Percentiles rank a stretch among this genome's conserved stretches.
phyloP scores from a whole-genome alignment of 345 rosid species.

The Sonneratia caseolaris region DNA sequence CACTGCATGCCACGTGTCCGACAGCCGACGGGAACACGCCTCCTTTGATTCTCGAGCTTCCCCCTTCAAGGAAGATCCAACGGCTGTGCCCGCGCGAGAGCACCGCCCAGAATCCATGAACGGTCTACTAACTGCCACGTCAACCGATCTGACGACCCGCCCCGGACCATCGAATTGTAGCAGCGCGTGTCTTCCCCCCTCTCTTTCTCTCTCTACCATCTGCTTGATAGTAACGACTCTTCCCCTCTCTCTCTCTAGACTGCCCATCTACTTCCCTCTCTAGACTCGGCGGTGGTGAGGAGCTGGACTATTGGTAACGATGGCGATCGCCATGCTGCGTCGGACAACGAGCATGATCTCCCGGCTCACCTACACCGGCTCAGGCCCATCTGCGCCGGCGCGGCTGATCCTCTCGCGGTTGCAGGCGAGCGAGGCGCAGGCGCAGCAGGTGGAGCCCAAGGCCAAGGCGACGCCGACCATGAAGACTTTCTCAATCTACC shows the following conservation, averaged over 20 bases:
- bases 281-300: conserved; percentile 1
- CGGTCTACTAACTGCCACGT: neutral
- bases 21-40: neutral
- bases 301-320: conserved; percentile 11
- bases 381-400: conserved; percentile 11
- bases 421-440: conserved; percentile 40
- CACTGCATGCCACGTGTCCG: neutral
- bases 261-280: neutral
- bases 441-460: conserved; percentile 33
- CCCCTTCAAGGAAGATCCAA: neutral
- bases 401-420: conserved; percentile 28
- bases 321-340: conserved; percentile 48
- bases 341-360: conserved; percentile 21
- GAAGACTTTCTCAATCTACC: conserved; percentile 84
- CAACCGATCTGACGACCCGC: neutral
- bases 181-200: conserved; percentile 8
- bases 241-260: neutral
- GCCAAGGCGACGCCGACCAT: conserved; percentile 20
- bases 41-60: neutral
- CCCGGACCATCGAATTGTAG: neutral
- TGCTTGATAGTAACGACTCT: neutral
- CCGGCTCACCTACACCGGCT: conserved; percentile 8
- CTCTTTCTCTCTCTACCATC: neutral
- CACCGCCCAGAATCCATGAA: neutral
- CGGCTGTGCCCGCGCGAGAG: neutral